Base-by-base conservation (phyloP, 305 asterid species). In the Rubia tinctorum region DNA sequence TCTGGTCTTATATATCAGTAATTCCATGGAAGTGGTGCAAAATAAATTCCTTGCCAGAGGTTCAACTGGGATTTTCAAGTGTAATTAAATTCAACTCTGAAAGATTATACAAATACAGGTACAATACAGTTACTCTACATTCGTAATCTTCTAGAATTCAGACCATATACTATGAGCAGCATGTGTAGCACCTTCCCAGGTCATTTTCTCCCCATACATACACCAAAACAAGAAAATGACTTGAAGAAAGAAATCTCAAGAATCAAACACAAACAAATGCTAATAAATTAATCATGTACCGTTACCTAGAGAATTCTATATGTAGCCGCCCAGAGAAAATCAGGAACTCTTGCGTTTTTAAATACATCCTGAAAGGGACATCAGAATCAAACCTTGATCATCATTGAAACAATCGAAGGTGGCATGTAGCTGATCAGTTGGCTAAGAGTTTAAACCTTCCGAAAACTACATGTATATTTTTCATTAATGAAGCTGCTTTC, bases 1-100 rank as follows among this genome's bases (percentile, higher is more conserved):
- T 15, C 34, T 63, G 12, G 67, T 62, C 67, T 14, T 62, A 17
- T 30, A 59, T 20, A 62, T 62, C 67, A 62, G 68, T 63, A 63
- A 63, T 34, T 63, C 27, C 45, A 63, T 15, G 34, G 43, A 63
- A 63, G 22, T 37, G 27, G 9, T 27, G 40, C 8, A 61, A 61
- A 12, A 25, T 61, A 13, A 30, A 61, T 27, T 25, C 42, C 66
- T 61, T 3, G 13, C 1, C 17, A 27, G 8, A 12, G 43, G 25
- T n/a, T 4, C 8, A 59, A 59, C 34, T 6, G 1, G 61, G 25
- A 55, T 17, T 59, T 53, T 53, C n/a, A 34, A 34, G 39, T 2
- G 39, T 34, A 4, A 34, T 34, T 34, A 34, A 34, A 3, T 49
- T 49, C 56, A 14, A 49, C 15, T 12, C 5, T 61, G 66, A 61